Evolutionary conservation across 2,329 filamentous ascomycete species (phyloP), one percentile per base, ranked within the genome.

Genomic region (Herpotrichia juniperi): DNA sequence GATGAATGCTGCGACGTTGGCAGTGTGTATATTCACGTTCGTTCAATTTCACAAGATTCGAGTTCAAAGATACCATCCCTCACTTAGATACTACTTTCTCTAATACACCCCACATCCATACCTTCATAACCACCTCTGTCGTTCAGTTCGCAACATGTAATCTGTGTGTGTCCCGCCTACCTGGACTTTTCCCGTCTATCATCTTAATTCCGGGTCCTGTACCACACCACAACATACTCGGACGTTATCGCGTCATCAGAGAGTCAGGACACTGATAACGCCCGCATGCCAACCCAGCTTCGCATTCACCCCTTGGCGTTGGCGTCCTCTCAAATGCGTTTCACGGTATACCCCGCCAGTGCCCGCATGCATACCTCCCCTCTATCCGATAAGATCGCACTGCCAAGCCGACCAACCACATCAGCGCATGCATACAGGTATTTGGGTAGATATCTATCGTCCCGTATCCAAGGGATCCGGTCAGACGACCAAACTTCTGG

Each of bases 1-100:
- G 69, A 62, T 73, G 64, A 56, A 55, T 16, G 25, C 17, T 48
- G 42, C 21, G n/a, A 19, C 32, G 32, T 10, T 39, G 16, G 16
- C n/a, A 7, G 9, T 14, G 37, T n/a, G 9, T 19, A 42, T n/a
- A 19, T 35, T 28, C 26, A 12, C 26, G 26, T 6, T n/a, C 19
- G 22, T 40, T 40, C 19, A 8, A n/a, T n/a, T n/a, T 22, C 19
- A n/a, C 40, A 43, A n/a, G 9, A 7, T 16, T 30, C 25, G 28
- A 31, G n/a, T 28, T 43, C 26, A 28, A 43, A 43, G 40, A 43
- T 43, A 43, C 40, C 40, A 28, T 43, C n/a, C n/a, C 6, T 17
- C 17, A 28, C 19, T 28, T 31, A 43, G 40, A 21, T 19, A 12
- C 19, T 43, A 31, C 40, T 17, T 17, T 9, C 22, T 28, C 24